Evolutionary conservation across 1,284 basidiomycete species (phyloP), one percentile per base, ranked within the genome.

Genomic region (Leccinum cinnamomeum): DNA sequence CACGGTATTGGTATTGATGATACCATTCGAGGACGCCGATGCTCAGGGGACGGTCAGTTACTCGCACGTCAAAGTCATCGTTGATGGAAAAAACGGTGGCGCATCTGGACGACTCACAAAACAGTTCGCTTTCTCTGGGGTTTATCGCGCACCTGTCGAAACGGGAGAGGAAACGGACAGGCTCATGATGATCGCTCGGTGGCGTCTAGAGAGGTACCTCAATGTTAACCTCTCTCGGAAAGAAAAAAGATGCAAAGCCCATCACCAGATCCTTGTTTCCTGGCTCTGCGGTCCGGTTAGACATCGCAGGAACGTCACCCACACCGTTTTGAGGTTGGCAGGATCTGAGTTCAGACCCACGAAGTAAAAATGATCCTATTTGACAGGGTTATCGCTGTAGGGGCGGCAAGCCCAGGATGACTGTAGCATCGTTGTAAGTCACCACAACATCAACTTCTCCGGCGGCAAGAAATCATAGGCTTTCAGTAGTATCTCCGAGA

Each of bases 111-210:
- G 18, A 84, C 82, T 7, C 72, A 56, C 77, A 74, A 60, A 83
- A 84, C 16, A 84, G 60, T 56, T 76, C 67, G 33, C 79, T 81
- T 64, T 84, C 82, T 63, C 82, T 84, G 68, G 84, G 83, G 65
- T 84, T 83, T 0, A 82, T 84, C 7, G 83, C 83, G 83, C 83
- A 82, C 65, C 84, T 84, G 62, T 85, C 82, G 62, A 77, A 84
- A 3, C 81, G 79, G 3, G 80, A 81, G 14, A 84, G 76, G 71
- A 84, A 84, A 16, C 81, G 78, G n/a, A 77, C 78, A 3, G 80
- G 69, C 7, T 70, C 70, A 30, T 8, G 35, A 7, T 72, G 71
- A 33, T 67, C 62, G 3, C 53, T 51, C 7, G 65, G 70, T 2
- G 67, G 67, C 1, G 48, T 64, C 74, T 74, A 30, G 28, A 30